Conservation (phyloP, 2,329 filamentous ascomycete genomes). For the Diaporthe batatas region DNA sequence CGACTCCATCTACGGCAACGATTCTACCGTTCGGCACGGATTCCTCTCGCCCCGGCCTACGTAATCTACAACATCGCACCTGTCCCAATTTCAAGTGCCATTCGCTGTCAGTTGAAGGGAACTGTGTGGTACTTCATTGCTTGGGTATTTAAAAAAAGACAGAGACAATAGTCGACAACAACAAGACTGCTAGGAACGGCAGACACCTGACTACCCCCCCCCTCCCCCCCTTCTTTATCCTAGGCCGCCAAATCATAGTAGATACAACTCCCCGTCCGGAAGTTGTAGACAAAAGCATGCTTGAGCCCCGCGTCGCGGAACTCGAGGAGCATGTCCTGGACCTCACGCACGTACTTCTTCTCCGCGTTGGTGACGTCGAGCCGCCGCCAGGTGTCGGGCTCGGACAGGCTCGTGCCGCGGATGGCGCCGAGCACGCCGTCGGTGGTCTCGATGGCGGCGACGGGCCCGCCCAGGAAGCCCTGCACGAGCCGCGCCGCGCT, state of each 20-base stretch:
- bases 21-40: neutral
- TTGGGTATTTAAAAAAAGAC: constrained; percentile 14
- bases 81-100: neutral
- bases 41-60: neutral
- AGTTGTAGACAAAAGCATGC: constrained; percentile 93
- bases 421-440: constrained; percentile 86
- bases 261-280: constrained; percentile 84
- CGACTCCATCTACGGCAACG: neutral
- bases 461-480: constrained; percentile 80
- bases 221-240: neutral
- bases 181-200: neutral
- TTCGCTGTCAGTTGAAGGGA: neutral
- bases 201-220: neutral
- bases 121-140: neutral
- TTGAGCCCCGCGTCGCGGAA: constrained; percentile 71
- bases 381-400: constrained; percentile 85
- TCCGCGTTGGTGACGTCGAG: constrained; percentile 84
- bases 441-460: constrained; percentile 88
- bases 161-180: neutral
- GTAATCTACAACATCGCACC: neutral
- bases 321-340: constrained; percentile 80
- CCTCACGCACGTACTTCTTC: constrained; percentile 84
- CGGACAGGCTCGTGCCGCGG: constrained; percentile 79
- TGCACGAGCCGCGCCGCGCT: constrained; percentile 74
- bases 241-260: constrained; percentile 82